These are phyloP conservation scores for Russula earlei DNA, from an alignment of 768 basidiomycete species.

Conservation along the genomic window DNA sequence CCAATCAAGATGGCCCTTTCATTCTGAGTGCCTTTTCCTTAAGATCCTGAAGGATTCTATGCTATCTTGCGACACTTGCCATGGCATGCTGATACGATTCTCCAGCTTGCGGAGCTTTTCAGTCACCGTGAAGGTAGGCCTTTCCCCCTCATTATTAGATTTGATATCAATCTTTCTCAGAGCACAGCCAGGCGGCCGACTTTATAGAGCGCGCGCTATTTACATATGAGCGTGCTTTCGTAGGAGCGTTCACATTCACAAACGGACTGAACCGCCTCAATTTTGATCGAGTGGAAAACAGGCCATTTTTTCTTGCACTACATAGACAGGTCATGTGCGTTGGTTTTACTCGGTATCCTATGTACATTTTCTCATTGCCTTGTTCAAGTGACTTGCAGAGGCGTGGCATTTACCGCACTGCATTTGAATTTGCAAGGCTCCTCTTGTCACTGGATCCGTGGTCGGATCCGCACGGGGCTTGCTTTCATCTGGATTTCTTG, in stretches of 20 bases:
- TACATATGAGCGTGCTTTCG: slow-evolving; percentile 84
- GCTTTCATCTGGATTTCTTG: slow-evolving; percentile 78
- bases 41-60: slow-evolving; percentile 74
- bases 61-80: slow-evolving; percentile 67
- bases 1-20: not conserved
- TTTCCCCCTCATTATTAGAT: not conserved
- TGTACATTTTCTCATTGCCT: not conserved
- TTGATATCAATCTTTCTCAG: slow-evolving; percentile 30
- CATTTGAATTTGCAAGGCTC: slow-evolving; percentile 87
- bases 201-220: slow-evolving; percentile 90
- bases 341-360: not conserved
- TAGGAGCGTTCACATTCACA: slow-evolving; percentile 80
- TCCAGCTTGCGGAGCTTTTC: slow-evolving; percentile 79
- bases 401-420: slow-evolving; percentile 81
- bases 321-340: slow-evolving; percentile 74
- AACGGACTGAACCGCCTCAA: slow-evolving; percentile 76
- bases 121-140: slow-evolving; percentile 75
- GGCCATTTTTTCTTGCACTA: slow-evolving; percentile 84
- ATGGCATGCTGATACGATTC: slow-evolving; percentile 88
- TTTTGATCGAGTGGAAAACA: slow-evolving; percentile 84
- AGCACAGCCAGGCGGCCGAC: slow-evolving; percentile 76
- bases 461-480: slow-evolving; percentile 81
- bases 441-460: slow-evolving; percentile 78
- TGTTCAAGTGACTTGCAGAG: slow-evolving; percentile 64
- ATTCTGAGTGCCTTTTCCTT: not conserved